Base-by-base conservation (phyloP, 2,329 filamentous ascomycete genomes). In the Capronia coronata region DNA sequence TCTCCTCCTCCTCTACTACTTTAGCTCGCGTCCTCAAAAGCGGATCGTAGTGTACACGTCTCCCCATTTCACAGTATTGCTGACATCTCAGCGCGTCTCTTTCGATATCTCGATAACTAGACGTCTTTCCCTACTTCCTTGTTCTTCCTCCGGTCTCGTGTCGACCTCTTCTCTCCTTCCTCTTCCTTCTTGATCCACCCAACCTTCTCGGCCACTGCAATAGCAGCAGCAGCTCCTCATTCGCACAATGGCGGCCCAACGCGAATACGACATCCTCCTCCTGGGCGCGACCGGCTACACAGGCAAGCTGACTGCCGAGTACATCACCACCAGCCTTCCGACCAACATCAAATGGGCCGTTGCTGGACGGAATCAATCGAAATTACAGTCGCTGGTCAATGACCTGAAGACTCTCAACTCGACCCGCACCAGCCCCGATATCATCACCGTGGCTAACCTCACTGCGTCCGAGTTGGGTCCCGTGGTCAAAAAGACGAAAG, bases 321-420 rank as follows among this genome's bases (percentile, higher is more conserved):
- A 93, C 67, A 84, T 95, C 61, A 75, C 81, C 45, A 75, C 75
- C 11, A 71, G 79, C 57, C 73, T 88, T 1, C 85, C 89, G 0
- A 87, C 84, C 14, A 79, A 87, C 64, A 67, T 94, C 54, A 88
- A 81, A 71, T 96, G 90, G 90, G 90, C 87, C 11, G 74, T 96
- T 48, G 87, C 88, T 39, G 90, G 90, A 23, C 84, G 90, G 21
- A 90, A 86, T n/a, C 71, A 76, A 42, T 71, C 75, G 42, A 95
- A 95, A 67, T 76, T 97, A 3, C 77, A 84, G 58, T 69, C 71
- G 34, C 68, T 96, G 9, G 79, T 82, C 6, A 72, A 80, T 45
- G 80, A 86, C 47, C 76, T 90, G 64, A 80, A 81, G 60, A 64
- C 70, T 49, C 62, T 85, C 51, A 86, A 86, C 63, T 73, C 82